Conservation (phyloP, 495 filamentous ascomycete species). For the Lindgomyces ingoldianus region DNA sequence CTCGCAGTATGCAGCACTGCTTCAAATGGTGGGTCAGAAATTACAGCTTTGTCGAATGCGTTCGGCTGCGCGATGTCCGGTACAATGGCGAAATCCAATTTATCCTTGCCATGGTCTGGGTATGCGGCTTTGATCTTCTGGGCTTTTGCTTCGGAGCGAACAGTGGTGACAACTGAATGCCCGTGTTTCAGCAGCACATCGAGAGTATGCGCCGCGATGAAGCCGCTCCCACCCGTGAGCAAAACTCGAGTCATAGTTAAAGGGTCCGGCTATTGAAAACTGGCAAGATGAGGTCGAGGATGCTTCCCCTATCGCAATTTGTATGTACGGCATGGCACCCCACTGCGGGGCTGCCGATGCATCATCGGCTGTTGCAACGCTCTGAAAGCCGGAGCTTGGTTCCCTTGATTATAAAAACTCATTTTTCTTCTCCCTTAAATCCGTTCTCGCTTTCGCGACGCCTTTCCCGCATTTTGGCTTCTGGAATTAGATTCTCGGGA, state of each 20-base stretch:
- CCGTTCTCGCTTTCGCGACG: neutral
- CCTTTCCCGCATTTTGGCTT: too few species aligned
- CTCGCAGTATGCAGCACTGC: conserved; percentile 86
- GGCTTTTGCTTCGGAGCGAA: conserved; percentile 78
- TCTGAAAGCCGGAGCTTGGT: neutral
- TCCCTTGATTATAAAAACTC: neutral
- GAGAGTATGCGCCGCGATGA: conserved; percentile 40
- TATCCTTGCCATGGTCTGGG: conserved; percentile 56
- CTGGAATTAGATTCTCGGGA: too few species aligned
- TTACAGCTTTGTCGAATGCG: conserved; percentile 79
- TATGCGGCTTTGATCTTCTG: conserved; percentile 70
- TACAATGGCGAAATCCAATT: conserved; percentile 76
- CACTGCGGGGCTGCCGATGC: conserved; percentile 10
- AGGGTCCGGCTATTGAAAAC: too few species aligned
- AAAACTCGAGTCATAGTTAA: conserved; percentile 38
- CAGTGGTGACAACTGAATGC: conserved; percentile 74
- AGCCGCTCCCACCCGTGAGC: conserved; percentile 43
- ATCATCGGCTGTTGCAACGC: neutral
- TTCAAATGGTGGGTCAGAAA: conserved; percentile 72
- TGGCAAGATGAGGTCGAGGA: too few species aligned
- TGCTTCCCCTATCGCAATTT: too few species aligned
- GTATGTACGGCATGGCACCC: neutral
- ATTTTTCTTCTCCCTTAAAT: too few species aligned
- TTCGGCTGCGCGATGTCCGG: conserved; percentile 74
- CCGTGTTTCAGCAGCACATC: conserved; percentile 31